Percentiles rank a stretch among this genome's conserved stretches.
Conservation (phyloP, 75 land plant species). For the Picea sitchensis region DNA sequence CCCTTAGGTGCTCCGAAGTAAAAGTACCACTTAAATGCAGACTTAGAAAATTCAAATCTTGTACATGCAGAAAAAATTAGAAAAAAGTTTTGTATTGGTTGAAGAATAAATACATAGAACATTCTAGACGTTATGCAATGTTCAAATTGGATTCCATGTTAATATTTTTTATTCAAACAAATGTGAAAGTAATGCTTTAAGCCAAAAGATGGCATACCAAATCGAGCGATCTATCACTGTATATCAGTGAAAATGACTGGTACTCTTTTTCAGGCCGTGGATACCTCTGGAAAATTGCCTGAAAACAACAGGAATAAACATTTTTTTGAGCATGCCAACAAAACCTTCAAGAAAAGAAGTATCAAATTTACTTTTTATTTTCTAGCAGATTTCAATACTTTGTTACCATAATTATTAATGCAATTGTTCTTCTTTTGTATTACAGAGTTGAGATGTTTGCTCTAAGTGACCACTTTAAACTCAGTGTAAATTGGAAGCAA, state of each 20-base stretch:
- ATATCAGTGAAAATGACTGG: slow-evolving; percentile 93
- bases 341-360: background rate
- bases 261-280: slow-evolving; percentile 98
- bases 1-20: background rate
- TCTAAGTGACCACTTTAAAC: background rate
- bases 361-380: background rate
- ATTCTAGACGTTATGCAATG: background rate
- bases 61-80: background rate
- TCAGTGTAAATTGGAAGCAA: background rate
- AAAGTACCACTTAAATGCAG: background rate
- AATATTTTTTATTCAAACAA: background rate
- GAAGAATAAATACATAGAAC: background rate
- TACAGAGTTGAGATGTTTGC: background rate
- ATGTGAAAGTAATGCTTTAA: background rate
- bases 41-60: background rate
- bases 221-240: slow-evolving; percentile 83
- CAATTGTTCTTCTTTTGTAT: background rate
- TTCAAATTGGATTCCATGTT: background rate
- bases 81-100: background rate
- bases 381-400: background rate
- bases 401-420: background rate
- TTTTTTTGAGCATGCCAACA: background rate
- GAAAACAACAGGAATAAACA: slow-evolving; percentile 16
- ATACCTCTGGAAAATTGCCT: slow-evolving; percentile 95
- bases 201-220: slow-evolving; percentile 53